Evolutionary conservation across 192 early-diverging fungal species (phyloP), one percentile per base, ranked within the genome.

Genomic region (Podila horticola): DNA sequence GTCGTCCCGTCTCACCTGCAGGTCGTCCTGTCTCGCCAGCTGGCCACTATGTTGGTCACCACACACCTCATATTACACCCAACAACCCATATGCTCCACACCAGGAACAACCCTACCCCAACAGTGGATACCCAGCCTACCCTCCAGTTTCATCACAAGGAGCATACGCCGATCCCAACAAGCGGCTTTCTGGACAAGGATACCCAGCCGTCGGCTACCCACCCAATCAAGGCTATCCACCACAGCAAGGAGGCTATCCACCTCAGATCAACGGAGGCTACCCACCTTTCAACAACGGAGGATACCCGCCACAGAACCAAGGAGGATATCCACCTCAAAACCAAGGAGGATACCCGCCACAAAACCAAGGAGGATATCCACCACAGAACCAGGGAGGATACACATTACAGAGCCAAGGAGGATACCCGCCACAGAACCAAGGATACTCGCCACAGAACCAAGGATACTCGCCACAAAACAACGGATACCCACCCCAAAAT

Each of bases 1-100:
- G 50, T 7, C 50, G 50, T 2, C 50, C 50, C 1, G 19, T 52
- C 12, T 55, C 59, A 26, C 60, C 67, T 12, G n/a, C 29, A n/a
- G 62, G 63, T 15, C 58, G 71, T 50, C 50, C 65, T 17, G 48
- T 81, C 17, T 79, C 75, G 11, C 75, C 75, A n/a, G 52, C 59
- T 48, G 51, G 50, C 13, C 64, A 59, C 22, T 71, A 61, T n/a
- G 22, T 4, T 38, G 67, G 59, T 31, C 51, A 55, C 10, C 60
- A 28, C 2, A 29, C 66, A 0, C 50, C 45, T 26, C 34, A 63
- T 9, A 33, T 38, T 29, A 20, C 62, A 17, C 62, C 62, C 24
- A 65, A 50, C 45, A 34, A 26, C 24, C 12, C 26, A 17, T 65
- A 26, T 30, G 38, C 41, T 17, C 64, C 51, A 19, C 62, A 49